Base-by-base conservation (phyloP, 352 stramenopile genomes). In the Phytophthora sp. region DNA sequence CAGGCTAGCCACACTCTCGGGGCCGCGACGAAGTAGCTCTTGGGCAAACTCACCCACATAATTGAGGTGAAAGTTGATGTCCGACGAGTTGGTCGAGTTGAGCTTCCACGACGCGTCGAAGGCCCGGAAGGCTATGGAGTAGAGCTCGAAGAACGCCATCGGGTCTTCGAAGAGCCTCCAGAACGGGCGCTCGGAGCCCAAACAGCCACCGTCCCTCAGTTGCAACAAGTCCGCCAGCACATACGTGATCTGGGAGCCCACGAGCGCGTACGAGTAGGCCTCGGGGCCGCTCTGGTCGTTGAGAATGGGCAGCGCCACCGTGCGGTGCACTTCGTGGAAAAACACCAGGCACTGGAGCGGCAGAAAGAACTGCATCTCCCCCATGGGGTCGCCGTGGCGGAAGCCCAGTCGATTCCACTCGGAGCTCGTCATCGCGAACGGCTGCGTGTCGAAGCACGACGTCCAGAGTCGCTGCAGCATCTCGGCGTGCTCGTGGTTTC, bases 131-230 rank as follows among this genome's bases (percentile, higher is more conserved):
- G 78, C 71, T 56, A 95, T 66, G 34, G 79, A 86, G 41, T 87
- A 95, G 9, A 95, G 73, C 60, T 95, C 87, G 43, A 82, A 92
- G 56, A 94, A 91, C 3, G 79, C 84, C 30, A 94, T 86, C 0
- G 87, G 83, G 66, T 95, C 87, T 48, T 95, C 87, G 66, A 95
- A 95, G 1, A 94, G 68, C 7, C 81, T 83, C 87, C 87, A 95
- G 58, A 94, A 95, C 21, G 85, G 82, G 7, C 85, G 81, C 62
- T 93, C 87, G 0, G 74, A 76, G 8, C 85, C 87, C 15, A 95
- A 58, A 49, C 85, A 95, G 4, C 72, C 77, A 7, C 87, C 87
- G 34, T 92, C 84, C 48, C 76, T 78, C 8, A 95, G 69, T 56
- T 95, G 83, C 35, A 95, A 62, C 53, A 92, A 54, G 23, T 95